These are phyloP conservation scores for Chernovozyma aurita DNA, from an alignment of 1,139 yeast species.

Conservation along the genomic window DNA sequence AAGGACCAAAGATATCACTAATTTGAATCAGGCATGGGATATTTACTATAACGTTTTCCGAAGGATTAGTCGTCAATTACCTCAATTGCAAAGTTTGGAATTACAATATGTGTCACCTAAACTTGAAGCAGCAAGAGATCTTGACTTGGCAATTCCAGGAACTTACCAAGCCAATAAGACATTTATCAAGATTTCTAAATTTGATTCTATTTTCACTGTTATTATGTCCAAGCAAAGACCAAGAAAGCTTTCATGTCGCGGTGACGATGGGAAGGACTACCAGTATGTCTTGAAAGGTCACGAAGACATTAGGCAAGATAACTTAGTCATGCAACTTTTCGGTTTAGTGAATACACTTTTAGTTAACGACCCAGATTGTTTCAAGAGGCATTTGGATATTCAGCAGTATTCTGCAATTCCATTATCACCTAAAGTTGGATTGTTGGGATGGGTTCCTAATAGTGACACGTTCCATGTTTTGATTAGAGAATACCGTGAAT, in stretches of 20 bases:
- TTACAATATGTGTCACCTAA: constrained; percentile 92
- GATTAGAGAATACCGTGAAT: constrained; percentile 88
- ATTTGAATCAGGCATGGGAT: constrained; percentile 97
- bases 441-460: constrained; percentile 95
- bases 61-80: constrained; percentile 82
- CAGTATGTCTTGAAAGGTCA: constrained; percentile 85
- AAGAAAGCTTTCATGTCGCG: constrained; percentile 70
- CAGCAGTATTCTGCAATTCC: constrained; percentile 93
- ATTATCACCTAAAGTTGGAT: constrained; percentile 93
- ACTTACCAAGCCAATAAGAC: constrained; percentile 86
- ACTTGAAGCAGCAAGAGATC: constrained; percentile 68
- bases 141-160: constrained; percentile 92
- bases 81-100: constrained; percentile 81
- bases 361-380: constrained; percentile 89
- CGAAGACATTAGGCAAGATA: constrained; percentile 97
- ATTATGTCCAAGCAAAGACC: constrained; percentile 97
- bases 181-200: constrained; percentile 62
- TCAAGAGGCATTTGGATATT: constrained; percentile 90
- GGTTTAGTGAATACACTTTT: constrained; percentile 90
- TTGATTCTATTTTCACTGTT: constrained; percentile 83
- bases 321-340: constrained; percentile 94
- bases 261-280: constrained; percentile 90
- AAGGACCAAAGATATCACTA: constrained; percentile 79
- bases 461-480: constrained; percentile 95
- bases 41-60: constrained; percentile 91